A percentile compares a stretch with the other conserved stretches of the same genome.
Conservation (phyloP, 2,329 filamentous ascomycete genomes). For the Delphinella strobiligena region DNA sequence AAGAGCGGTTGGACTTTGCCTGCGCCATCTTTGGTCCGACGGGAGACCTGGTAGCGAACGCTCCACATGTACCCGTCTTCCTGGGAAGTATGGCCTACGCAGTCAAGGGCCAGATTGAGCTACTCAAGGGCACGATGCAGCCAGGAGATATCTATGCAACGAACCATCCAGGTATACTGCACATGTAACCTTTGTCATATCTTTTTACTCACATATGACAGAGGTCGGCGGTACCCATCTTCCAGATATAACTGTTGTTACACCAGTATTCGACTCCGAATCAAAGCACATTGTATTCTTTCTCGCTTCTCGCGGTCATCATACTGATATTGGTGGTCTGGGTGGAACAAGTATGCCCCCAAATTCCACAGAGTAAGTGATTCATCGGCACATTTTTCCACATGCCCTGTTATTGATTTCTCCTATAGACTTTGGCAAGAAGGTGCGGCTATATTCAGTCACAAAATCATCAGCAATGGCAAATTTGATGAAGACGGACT, state of each 20-base stretch:
- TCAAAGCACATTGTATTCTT: slow-evolving; percentile 14
- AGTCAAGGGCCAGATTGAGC: slow-evolving; percentile 16
- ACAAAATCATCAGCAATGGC: not conserved
- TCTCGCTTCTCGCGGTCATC: slow-evolving; percentile 17
- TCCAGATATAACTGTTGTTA: slow-evolving; percentile 17
- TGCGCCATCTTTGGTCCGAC: slow-evolving; percentile 31
- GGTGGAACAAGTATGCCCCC: slow-evolving; percentile 26
- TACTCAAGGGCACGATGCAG: slow-evolving; percentile 11
- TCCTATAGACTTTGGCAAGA: slow-evolving; percentile 34
- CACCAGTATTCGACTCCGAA: slow-evolving; percentile 16
- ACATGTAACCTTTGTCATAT: not conserved
- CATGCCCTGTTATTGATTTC: too few species aligned
- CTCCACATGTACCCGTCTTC: slow-evolving; percentile 30
- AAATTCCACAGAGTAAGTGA: slow-evolving; percentile 26
- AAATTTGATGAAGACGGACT: not conserved
- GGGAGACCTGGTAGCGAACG: slow-evolving; percentile 30
- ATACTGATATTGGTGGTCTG: slow-evolving; percentile 19
- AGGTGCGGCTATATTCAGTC: slow-evolving; percentile 31
- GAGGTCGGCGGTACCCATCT: slow-evolving; percentile 18
- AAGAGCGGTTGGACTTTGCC: slow-evolving; percentile 31
- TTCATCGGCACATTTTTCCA: too few species aligned
- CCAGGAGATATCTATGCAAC: slow-evolving; percentile 17
- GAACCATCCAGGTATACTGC: slow-evolving; percentile 13
- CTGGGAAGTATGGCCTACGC: slow-evolving; percentile 21
- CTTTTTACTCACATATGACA: not conserved